Conservation (phyloP, 345 rosid species). For the Melaleuca alternifolia region DNA sequence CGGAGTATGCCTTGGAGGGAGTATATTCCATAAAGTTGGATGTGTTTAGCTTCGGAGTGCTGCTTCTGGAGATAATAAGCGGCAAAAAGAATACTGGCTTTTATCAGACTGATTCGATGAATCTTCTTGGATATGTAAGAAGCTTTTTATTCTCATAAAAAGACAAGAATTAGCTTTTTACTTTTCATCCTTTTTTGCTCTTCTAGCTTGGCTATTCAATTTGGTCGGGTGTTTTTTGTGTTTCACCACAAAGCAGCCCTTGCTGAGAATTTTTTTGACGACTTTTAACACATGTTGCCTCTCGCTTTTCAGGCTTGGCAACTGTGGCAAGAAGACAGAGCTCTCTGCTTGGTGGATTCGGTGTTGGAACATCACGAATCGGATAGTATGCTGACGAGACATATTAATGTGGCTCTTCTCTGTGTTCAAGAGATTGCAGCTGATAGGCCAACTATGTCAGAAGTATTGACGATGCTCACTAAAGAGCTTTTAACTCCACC, state of each 20-base stretch:
- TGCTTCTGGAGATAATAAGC: conserved; percentile 12
- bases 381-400: not conserved
- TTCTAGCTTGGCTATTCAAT: not conserved
- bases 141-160: not conserved
- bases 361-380: not conserved
- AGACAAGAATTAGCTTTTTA: not conserved
- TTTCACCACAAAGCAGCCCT: not conserved
- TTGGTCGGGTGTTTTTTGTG: not conserved
- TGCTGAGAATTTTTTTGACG: not conserved
- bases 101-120: not conserved
- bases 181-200: not conserved
- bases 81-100: conserved; percentile 16
- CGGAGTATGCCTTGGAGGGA: conserved; percentile 14
- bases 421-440: conserved; percentile 10
- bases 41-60: conserved; percentile 15
- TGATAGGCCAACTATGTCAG: conserved; percentile 13
- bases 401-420: not conserved
- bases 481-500: not conserved
- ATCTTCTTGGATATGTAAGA: conserved; percentile 19
- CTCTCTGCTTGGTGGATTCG: not conserved
- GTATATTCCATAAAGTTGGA: conserved; percentile 10
- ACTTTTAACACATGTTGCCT: not conserved
- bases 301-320: conserved; percentile 18
- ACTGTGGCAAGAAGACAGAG: conserved; percentile 10
- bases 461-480: conserved; percentile 9